phyloP scores from a whole-genome alignment of 140 eudicot species.

The Bidens hawaiensis region DNA sequence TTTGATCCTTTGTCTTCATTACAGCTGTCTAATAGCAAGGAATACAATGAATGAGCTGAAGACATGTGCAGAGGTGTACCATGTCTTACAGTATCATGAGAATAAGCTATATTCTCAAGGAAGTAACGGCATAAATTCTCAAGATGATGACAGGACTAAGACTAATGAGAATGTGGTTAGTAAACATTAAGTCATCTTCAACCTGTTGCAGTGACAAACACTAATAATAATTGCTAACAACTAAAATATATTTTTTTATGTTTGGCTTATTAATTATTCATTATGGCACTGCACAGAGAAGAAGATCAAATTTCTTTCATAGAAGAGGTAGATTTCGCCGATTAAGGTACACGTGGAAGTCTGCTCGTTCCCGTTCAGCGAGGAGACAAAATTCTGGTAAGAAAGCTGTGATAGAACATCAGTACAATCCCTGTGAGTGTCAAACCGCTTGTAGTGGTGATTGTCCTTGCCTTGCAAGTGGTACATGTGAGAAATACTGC shows the following conservation, averaged over 20 bases:
- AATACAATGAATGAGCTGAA: constrained; percentile 60
- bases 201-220: not conserved
- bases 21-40: constrained; percentile 90
- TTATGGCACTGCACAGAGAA: constrained; percentile 49
- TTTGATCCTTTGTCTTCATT: constrained; percentile 9
- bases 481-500: constrained; percentile 90
- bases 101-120: constrained; percentile 38
- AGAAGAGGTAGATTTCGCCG: constrained; percentile 86
- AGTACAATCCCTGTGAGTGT: constrained; percentile 88
- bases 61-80: constrained; percentile 77
- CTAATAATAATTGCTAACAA: not conserved
- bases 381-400: constrained; percentile 72
- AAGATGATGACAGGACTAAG: constrained; percentile 41
- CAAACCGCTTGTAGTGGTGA: constrained; percentile 70
- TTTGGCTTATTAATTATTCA: constrained; percentile 2
- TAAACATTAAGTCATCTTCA: constrained; percentile 3
- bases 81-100: constrained; percentile 48
- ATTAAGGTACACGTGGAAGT: constrained; percentile 74
- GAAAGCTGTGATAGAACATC: constrained; percentile 60
- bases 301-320: constrained; percentile 72
- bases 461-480: constrained; percentile 68
- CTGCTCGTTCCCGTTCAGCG: constrained; percentile 56
- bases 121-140: constrained; percentile 34
- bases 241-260: not conserved
- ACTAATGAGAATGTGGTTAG: constrained; percentile 50